Conservation (phyloP, 805 yeast genomes). For the Candida arabinofermentans region DNA sequence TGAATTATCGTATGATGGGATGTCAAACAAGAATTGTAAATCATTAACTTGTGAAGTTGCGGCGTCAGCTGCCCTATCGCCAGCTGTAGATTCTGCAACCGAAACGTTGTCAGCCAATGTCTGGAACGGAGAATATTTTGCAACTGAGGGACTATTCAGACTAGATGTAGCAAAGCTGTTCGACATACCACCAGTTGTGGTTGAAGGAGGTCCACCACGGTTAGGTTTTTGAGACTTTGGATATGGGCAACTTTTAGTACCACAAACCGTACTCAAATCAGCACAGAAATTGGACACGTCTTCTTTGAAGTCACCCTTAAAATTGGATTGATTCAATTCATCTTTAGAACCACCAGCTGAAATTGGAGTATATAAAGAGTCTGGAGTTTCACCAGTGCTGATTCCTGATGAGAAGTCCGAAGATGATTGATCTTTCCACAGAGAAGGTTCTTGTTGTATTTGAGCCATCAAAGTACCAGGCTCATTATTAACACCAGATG, state of each 20-base stretch:
- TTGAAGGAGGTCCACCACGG: conserved; percentile 4
- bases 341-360: conserved; percentile 1
- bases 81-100: not conserved
- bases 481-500: not conserved
- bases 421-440: not conserved
- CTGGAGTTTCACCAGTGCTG: conserved; percentile 1
- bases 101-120: conserved; percentile 8
- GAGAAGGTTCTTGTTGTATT: not conserved
- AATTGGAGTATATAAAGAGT: not conserved
- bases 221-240: conserved; percentile 38
- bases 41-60: conserved; percentile 26
- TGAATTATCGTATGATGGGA: conserved; percentile 47
- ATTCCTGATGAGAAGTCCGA: not conserved
- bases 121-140: conserved; percentile 21
- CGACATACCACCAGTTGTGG: conserved; percentile 6
- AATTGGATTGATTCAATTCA: conserved; percentile 20
- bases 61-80: not conserved
- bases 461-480: conserved; percentile 1
- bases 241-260: conserved; percentile 63
- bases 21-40: conserved; percentile 45
- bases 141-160: conserved; percentile 1
- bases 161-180: not conserved
- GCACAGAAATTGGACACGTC: conserved; percentile 73
- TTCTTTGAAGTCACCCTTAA: conserved; percentile 52
- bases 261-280: conserved; percentile 77